Conservation (phyloP, 176 grass and related monocot species). For the Oryza glaberrima region DNA sequence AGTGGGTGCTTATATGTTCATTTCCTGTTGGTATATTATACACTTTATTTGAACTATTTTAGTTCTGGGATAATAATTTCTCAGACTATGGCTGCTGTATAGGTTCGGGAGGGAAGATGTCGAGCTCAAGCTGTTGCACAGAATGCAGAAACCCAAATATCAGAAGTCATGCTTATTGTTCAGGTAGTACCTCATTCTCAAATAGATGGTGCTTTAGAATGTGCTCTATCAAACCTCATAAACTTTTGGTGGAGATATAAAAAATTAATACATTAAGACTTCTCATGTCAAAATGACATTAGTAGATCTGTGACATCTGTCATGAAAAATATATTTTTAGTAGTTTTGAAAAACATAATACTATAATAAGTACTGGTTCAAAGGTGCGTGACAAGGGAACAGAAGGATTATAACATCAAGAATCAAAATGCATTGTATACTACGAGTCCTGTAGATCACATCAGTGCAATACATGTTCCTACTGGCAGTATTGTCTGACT, state of each 20-base stretch:
- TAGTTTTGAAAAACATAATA: background rate
- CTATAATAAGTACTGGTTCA: background rate
- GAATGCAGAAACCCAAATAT: constrained; percentile 54
- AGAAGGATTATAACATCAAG: too few relatives aligned
- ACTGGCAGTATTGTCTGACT: constrained; percentile 18
- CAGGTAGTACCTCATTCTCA: constrained; percentile 51
- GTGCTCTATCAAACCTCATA: background rate
- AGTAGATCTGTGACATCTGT: background rate
- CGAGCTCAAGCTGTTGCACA: constrained; percentile 42
- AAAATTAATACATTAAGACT: background rate
- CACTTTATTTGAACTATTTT: background rate
- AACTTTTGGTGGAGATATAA: background rate
- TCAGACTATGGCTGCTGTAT: constrained; percentile 32
- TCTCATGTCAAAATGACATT: background rate
- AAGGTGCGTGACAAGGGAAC: background rate
- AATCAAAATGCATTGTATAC: constrained; percentile 23
- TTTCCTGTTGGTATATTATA: constrained; percentile 1
- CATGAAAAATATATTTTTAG: background rate
- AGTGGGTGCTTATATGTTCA: constrained; percentile 19
- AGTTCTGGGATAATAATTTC: background rate
- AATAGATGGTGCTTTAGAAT: background rate
- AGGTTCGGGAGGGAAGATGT: constrained; percentile 95
- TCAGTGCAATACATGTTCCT: constrained; percentile 25
- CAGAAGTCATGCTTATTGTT: constrained; percentile 96
- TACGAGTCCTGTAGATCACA: background rate